Evolutionary conservation across 202 grass and related monocot species (phyloP).

Genomic region (Musa balbisiana): DNA sequence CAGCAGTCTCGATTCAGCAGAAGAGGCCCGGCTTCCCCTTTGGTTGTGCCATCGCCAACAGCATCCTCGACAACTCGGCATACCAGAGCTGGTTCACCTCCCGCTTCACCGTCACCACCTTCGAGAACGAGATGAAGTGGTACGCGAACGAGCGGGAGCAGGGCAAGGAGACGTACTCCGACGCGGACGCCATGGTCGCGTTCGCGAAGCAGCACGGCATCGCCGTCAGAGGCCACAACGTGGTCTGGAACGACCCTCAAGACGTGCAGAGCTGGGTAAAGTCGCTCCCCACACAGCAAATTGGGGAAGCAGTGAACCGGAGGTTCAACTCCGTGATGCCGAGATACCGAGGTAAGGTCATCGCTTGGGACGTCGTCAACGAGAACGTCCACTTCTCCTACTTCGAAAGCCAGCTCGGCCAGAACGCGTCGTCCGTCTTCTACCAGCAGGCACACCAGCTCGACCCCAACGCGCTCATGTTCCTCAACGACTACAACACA

Average conservation of each 20-base stretch:
- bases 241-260: slow-evolving; percentile 68
- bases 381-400: slow-evolving; percentile 66
- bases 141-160: slow-evolving; percentile 38
- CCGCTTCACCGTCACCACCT: slow-evolving; percentile 79
- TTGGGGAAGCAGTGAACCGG: slow-evolving; percentile 40
- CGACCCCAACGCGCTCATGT: slow-evolving; percentile 50
- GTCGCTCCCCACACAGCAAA: slow-evolving; percentile 22
- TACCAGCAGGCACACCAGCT: slow-evolving; percentile 47
- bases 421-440: slow-evolving; percentile 48
- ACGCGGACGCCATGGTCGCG: slow-evolving; percentile 59
- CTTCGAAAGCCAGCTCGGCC: slow-evolving; percentile 47
- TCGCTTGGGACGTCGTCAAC: slow-evolving; percentile 85
- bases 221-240: slow-evolving; percentile 71
- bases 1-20: slow-evolving; percentile 38
- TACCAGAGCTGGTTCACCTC: slow-evolving; percentile 79
- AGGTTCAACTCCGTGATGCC: slow-evolving; percentile 42
- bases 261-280: slow-evolving; percentile 52
- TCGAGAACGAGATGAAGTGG: slow-evolving; percentile 99
- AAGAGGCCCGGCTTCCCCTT: slow-evolving; percentile 40
- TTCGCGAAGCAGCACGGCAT: slow-evolving; percentile 43
- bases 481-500: slow-evolving; percentile 87
- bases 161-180: slow-evolving; percentile 49
- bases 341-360: slow-evolving; percentile 50
- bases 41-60: slow-evolving; percentile 43
- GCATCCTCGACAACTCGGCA: slow-evolving; percentile 38